Conservation (phyloP, 345 rosid genomes). For the Clarkia xantiana region DNA sequence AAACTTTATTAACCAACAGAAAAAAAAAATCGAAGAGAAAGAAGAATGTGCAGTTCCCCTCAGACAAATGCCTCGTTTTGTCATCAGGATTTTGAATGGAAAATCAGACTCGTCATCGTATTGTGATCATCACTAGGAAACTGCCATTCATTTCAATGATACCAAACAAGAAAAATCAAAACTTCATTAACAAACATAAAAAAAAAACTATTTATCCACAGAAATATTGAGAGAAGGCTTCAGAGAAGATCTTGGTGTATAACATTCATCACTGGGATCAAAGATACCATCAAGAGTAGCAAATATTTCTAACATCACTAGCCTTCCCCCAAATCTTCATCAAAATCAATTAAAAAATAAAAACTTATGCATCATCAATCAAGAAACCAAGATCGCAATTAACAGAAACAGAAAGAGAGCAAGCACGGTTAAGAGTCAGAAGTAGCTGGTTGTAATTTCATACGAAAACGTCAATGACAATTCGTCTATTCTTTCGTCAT, state of each 20-base stretch:
- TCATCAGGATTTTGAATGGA: too few relatives aligned
- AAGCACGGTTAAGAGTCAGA: slow-evolving; percentile 22
- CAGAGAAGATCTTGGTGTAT: slow-evolving; percentile 43
- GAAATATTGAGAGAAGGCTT: slow-evolving; percentile 12
- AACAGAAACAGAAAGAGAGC: neutral
- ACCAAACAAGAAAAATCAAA: neutral
- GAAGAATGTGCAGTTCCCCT: neutral
- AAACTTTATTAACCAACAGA: too few relatives aligned
- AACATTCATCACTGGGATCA: slow-evolving; percentile 21
- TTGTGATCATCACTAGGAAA: too few relatives aligned
- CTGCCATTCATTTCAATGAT: neutral
- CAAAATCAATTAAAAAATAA: neutral
- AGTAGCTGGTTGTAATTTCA: slow-evolving; percentile 35
- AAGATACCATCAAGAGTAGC: slow-evolving; percentile 37
- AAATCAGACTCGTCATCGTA: too few relatives aligned
- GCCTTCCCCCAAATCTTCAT: neutral
- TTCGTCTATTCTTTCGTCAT: neutral
- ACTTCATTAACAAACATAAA: neutral
- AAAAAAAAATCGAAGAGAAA: too few relatives aligned
- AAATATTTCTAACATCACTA: slow-evolving; percentile 12
- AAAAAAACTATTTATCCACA: neutral
- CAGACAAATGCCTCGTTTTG: too few relatives aligned
- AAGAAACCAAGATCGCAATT: neutral
- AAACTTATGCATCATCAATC: neutral
- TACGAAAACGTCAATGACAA: neutral